Percentiles rank a stretch among this genome's conserved stretches.
phyloP scores from a whole-genome alignment of 2,329 filamentous ascomycete genomes.

The Calonectria ilicicola region DNA sequence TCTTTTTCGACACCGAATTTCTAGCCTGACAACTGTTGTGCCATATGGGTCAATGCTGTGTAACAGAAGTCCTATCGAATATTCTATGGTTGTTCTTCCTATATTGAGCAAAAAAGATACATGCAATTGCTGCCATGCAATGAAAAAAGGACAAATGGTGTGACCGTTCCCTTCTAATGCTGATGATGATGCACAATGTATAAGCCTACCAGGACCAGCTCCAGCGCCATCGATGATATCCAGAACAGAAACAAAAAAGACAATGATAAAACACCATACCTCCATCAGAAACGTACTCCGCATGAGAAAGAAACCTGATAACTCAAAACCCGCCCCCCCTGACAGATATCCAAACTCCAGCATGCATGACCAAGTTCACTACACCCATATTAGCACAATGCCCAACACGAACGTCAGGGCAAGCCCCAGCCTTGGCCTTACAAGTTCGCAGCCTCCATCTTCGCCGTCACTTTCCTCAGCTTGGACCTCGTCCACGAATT shows the following conservation, averaged over 20 bases:
- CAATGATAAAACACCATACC: neutral
- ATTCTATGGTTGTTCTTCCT: neutral
- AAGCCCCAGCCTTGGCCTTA: slow-evolving; percentile 26
- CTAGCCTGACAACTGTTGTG: neutral
- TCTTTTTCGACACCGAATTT: neutral
- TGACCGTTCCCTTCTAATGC: neutral
- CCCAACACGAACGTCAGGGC: slow-evolving; percentile 30
- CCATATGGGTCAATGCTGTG: neutral
- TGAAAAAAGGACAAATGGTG: neutral
- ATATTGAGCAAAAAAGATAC: neutral
- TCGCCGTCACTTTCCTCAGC: slow-evolving; percentile 28
- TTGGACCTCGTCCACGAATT: slow-evolving; percentile 56
- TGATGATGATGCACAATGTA: neutral
- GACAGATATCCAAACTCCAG: neutral
- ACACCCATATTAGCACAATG: slow-evolving; percentile 30
- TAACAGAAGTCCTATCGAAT: neutral
- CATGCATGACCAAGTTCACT: neutral
- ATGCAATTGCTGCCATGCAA: neutral
- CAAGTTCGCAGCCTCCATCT: neutral
- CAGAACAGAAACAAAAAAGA: neutral
- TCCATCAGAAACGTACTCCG: neutral
- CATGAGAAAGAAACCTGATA: neutral
- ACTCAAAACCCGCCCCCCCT: neutral
- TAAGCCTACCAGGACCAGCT: neutral
- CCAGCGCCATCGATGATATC: neutral